Conservation (phyloP, 148 eudicot genomes). For the Rhododendron williamsianum region DNA sequence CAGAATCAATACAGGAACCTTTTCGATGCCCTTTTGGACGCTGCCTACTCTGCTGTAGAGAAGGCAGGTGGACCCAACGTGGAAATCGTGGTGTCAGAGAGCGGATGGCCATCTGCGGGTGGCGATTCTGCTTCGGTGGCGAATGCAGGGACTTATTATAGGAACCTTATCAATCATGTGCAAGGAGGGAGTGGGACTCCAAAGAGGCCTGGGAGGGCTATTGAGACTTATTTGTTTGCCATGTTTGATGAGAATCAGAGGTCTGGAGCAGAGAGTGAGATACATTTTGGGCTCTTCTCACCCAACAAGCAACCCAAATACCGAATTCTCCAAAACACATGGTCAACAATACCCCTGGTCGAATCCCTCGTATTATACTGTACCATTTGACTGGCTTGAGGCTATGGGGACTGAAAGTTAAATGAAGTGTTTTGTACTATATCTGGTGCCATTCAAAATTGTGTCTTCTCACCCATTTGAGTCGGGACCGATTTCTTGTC, state of each 20-base stretch:
- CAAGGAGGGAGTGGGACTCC: background rate
- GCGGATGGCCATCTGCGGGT: background rate
- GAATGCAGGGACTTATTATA: background rate
- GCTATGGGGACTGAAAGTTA: no score
- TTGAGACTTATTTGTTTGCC: background rate
- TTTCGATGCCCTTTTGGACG: background rate
- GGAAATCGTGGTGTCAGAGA: slow-evolving; percentile 4
- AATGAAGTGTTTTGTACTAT: no score
- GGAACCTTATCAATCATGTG: background rate
- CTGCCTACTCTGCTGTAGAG: background rate
- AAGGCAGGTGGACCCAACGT: background rate
- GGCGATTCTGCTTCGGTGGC: background rate
- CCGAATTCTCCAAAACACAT: no score
- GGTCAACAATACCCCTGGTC: no score
- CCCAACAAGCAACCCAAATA: background rate
- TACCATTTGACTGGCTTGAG: no score
- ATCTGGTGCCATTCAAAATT: no score
- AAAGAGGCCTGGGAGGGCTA: background rate
- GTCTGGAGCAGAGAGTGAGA: background rate
- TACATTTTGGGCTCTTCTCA: background rate
- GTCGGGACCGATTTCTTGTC: no score
- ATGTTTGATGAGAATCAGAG: background rate
- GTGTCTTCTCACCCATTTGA: no score
- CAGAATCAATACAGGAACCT: background rate
- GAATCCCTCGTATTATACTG: no score